Conservation (phyloP, 768 basidiomycete species). For the Daedalea quercina region DNA sequence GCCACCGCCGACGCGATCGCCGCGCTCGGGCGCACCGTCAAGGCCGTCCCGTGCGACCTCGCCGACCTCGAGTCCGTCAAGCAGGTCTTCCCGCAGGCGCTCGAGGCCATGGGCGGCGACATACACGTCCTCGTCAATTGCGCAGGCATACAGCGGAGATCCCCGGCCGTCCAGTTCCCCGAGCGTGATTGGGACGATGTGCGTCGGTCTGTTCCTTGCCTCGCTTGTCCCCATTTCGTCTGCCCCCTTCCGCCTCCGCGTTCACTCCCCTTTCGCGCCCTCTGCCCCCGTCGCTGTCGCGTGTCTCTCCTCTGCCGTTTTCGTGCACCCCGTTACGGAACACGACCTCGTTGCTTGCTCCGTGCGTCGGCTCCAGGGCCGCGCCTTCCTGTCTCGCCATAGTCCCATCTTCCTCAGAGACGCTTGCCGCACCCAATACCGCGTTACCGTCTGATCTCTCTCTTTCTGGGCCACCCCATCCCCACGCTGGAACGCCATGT, state of each 20-base stretch:
- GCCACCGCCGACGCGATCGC: conserved; percentile 32
- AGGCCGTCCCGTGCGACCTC: conserved; percentile 53
- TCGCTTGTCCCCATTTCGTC: conserved; percentile 4
- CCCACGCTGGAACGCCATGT: neutral
- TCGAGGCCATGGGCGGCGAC: conserved; percentile 40
- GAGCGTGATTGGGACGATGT: conserved; percentile 72
- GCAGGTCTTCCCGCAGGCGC: conserved; percentile 40
- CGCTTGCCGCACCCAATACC: too few species aligned
- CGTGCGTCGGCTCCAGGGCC: conserved; percentile 8
- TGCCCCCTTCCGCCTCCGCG: neutral
- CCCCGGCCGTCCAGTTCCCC: conserved; percentile 56
- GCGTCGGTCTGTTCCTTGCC: conserved; percentile 19
- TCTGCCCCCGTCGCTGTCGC: conserved; percentile 6
- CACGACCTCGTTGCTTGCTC: conserved; percentile 6
- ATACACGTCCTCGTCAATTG: conserved; percentile 68
- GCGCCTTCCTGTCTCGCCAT: neutral
- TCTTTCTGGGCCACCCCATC: neutral
- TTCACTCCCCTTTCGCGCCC: neutral
- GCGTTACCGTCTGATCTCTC: neutral
- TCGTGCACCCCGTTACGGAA: neutral
- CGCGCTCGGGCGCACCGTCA: conserved; percentile 26
- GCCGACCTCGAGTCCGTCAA: conserved; percentile 42
- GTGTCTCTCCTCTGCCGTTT: neutral
- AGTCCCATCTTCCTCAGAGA: neutral
- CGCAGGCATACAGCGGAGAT: conserved; percentile 53